Evolutionary conservation across 148 eudicot species (phyloP), one percentile per base, ranked within the genome.

Genomic region (Vaccinium vitisidaea): DNA sequence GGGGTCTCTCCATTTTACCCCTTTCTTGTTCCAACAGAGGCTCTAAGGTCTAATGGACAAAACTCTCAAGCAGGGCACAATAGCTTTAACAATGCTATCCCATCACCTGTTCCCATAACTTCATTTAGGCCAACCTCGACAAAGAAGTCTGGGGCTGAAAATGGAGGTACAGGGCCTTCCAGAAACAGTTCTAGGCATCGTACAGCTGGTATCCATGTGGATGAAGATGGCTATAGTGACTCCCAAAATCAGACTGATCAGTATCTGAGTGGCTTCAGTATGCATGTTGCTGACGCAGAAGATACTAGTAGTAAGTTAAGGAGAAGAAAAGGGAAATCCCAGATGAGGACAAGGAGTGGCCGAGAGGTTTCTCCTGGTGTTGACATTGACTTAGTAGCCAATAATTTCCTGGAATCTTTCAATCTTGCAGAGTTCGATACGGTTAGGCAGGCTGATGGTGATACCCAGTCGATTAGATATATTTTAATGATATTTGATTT

Each of bases 31-130:
- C 49, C 89, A 21, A 76, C 56, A 61, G 88, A 74, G 2, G 27
- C 91, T 73, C 85, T 63, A 21, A 83, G 75, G 80, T n/a, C 80
- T 18, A 5, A 12, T 15, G 87, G 55, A 75, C 71, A 78, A 39
- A 80, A 83, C 46, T 5, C 46, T 79, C 86, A 76, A 77, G 80
- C 54, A 15, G 77, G 67, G 70, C 43, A 83, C 77, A 77, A 27
- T 43, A 79, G 85, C 14, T 84, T 83, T 54, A 82, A 21, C 56
- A 84, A 70, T 43, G 12, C 84, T 1, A 86, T 89, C 75, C 89
- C 85, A 8, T 84, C 92, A 61, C 92, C 98, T 13, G 93, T 91
- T 48, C 97, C 99, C 13, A 43, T 95, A 79, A 92, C 93, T 74
- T 92, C 99, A 0, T 96, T 88, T 83, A 94, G 94, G 83, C 90